A percentile compares a stretch with the other conserved stretches of the same genome.
These are phyloP conservation scores for Pseudogymnoascus verrucosus DNA, from an alignment of 2,329 filamentous ascomycete genomes.

Conservation along the genomic window DNA sequence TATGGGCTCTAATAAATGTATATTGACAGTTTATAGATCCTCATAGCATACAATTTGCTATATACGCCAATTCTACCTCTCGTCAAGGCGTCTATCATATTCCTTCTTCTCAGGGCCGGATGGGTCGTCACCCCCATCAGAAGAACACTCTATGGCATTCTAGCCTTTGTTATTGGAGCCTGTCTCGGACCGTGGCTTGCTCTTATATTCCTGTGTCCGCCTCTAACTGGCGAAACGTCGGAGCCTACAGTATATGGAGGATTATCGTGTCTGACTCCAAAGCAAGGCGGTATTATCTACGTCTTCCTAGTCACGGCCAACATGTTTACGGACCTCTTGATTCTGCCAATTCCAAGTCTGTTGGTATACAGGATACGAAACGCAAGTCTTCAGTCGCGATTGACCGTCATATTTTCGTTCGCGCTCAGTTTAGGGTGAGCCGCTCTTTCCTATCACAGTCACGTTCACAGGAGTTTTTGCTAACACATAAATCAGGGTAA, in stretches of 20 bases:
- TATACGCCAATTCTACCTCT: constrained; percentile 3
- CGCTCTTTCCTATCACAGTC: background rate
- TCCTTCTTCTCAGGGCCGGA: background rate
- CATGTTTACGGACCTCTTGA: constrained; percentile 7
- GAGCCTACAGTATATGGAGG: background rate
- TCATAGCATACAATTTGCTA: constrained; percentile 3
- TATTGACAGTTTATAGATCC: background rate
- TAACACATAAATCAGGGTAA: background rate
- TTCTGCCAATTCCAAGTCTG: constrained; percentile 1
- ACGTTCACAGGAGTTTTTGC: background rate
- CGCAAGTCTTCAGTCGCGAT: constrained; percentile 5
- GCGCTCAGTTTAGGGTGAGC: constrained; percentile 2
- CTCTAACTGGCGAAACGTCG: background rate
- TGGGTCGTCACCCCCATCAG: background rate
- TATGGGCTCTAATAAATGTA: background rate
- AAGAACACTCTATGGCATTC: background rate
- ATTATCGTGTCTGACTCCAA: background rate
- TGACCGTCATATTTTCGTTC: constrained; percentile 3
- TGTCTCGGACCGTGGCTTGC: constrained; percentile 2
- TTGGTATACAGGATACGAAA: constrained; percentile 7
- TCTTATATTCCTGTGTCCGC: background rate
- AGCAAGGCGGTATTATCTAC: background rate
- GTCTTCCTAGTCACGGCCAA: constrained; percentile 6
- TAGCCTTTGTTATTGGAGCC: constrained; percentile 1
- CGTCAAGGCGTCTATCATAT: background rate